Evolutionary conservation across 768 basidiomycete species (phyloP), one percentile per base, ranked within the genome.

Genomic region (Pholiota microspora): DNA sequence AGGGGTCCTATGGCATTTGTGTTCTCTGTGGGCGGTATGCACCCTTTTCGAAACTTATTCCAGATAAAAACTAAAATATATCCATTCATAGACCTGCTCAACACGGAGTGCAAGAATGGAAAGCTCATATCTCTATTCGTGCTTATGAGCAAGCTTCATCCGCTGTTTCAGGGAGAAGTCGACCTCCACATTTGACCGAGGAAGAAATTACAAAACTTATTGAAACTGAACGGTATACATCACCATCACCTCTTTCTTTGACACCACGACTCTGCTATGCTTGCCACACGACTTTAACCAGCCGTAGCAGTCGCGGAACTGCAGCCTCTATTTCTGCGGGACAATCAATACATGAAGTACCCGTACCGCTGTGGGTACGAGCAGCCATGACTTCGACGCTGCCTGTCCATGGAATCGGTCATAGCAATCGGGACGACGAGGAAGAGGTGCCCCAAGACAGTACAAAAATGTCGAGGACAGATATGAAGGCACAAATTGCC

Each of bases 91-190:
- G 89, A 47, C 86, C 86, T 23, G 75, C 79, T 2, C 89, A 89
- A 59, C 71, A 67, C 10, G 83, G 80, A 13, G 73, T 87, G 13
- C 85, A 85, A 63, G 81, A 78, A 31, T 92, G 91, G 91, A 91
- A 89, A 64, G 67, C 78, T 0, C 78, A 77, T 29, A 91, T 88
- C 67, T 85, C 91, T 4, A 86, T 91, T 54, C 81, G 86, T 49
- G 78, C 84, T 0, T 78, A 78, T 45, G 60, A 65, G 16, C 70
- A 71, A 54, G 53, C 56, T 27, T 57, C 67, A 42, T 61, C 60
- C 25, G 60, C 57, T 16, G 59, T 60, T 0, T 59, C 65, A n/a
- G 63, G 62, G 9, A 55, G 56, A 8, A 56, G 64, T 15, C 57
- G 64, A 23, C 67, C 68, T 12, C 60, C 69, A 16, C 68, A 73